A percentile compares a stretch with the other conserved stretches of the same genome.
Conservation (phyloP, 2,329 filamentous ascomycete species). For the Paecilomyces sp. region DNA sequence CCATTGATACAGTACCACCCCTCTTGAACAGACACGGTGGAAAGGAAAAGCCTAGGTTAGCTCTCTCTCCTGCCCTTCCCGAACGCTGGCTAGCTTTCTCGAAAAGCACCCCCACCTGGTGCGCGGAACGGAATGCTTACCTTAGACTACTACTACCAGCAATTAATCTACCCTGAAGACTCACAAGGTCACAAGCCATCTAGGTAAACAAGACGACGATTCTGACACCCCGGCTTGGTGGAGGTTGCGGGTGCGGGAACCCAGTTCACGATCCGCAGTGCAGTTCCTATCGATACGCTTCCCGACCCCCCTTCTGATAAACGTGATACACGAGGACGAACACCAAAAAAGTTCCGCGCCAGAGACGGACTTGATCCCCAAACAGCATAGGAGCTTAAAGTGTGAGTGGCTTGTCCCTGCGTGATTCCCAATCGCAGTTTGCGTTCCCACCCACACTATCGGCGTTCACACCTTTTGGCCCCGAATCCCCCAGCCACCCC, state of each 20-base stretch:
- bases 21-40: not conserved
- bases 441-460: conserved; percentile 6
- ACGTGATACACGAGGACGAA: not conserved
- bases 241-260: not conserved
- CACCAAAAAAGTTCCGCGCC: not conserved
- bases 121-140: not conserved
- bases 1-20: not conserved
- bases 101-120: not conserved
- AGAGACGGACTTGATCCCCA: not conserved
- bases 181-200: not conserved
- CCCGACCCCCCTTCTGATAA: not conserved
- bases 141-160: not conserved
- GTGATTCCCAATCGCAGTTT: conserved; percentile 12
- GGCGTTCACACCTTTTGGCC: conserved; percentile 6
- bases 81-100: not conserved
- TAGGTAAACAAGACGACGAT: not conserved
- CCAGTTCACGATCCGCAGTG: not conserved
- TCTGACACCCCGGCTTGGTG: not conserved
- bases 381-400: not conserved
- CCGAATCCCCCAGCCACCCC: conserved; percentile 15
- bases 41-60: not conserved
- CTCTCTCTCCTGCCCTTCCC: not conserved
- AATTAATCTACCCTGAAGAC: not conserved
- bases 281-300: not conserved
- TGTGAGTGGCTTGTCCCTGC: conserved; percentile 22